phyloP scores from a whole-genome alignment of 139 green algal genomes.

The Edaphochlamys debaryana region DNA sequence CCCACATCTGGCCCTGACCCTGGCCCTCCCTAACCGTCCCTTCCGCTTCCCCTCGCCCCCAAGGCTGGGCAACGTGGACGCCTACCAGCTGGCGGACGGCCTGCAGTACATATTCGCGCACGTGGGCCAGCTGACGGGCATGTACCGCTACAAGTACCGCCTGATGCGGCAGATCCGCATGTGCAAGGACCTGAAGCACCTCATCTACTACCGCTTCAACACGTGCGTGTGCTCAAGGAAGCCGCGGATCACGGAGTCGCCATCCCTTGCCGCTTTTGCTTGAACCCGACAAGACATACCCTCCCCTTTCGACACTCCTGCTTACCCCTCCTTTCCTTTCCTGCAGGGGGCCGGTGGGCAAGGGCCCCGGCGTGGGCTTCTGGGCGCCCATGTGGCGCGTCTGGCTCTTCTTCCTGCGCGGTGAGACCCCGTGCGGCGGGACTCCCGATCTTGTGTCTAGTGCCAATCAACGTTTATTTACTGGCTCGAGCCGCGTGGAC shows the following conservation, averaged over 20 bases:
- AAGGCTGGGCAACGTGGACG: conserved; percentile 98
- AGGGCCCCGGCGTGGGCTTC: conserved; percentile 98
- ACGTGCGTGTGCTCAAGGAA: too few species aligned
- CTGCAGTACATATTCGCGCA: conserved; percentile 99
- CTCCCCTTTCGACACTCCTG: not conserved
- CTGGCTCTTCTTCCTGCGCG: conserved; percentile 99
- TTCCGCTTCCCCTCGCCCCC: not conserved
- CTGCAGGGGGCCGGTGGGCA: conserved; percentile 95
- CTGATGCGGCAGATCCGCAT: conserved; percentile 99
- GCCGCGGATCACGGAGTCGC: too few species aligned
- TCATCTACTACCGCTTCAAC: conserved; percentile 96
- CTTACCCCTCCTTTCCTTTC: too few species aligned
- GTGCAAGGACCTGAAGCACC: conserved; percentile 99
- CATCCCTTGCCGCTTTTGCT: too few species aligned
- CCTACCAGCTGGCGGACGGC: conserved; percentile 98
- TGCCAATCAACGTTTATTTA: too few species aligned
- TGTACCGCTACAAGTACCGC: conserved; percentile 99
- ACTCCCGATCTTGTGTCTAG: not conserved
- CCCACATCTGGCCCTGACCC: too few species aligned
- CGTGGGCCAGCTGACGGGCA: conserved; percentile 98
- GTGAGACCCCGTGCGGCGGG: too few species aligned
- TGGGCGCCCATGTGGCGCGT: conserved; percentile 99
- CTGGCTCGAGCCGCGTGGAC: too few species aligned
- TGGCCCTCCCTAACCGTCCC: not conserved
- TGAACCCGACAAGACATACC: too few species aligned